Conservation (phyloP, 2,329 filamentous ascomycete species). For the Chalaropsis ovoidea region DNA sequence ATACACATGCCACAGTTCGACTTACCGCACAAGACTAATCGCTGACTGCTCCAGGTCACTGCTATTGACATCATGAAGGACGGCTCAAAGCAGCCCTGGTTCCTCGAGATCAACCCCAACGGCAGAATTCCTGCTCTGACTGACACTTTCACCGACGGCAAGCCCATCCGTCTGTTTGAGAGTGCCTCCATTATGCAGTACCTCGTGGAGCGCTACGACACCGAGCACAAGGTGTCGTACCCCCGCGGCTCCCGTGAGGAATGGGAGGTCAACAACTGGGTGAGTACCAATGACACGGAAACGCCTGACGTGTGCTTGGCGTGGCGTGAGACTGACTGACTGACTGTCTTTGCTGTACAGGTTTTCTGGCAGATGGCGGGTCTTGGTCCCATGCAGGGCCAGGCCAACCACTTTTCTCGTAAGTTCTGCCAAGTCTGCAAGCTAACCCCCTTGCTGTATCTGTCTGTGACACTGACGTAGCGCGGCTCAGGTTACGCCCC, state of each 20-base stretch:
- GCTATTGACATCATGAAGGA: constrained; percentile 15
- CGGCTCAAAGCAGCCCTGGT: constrained; percentile 55
- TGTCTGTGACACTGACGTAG: neutral
- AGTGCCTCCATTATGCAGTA: constrained; percentile 78
- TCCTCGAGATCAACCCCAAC: constrained; percentile 84
- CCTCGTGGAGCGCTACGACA: constrained; percentile 70
- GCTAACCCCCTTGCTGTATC: too few relatives aligned
- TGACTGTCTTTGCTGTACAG: constrained; percentile 32
- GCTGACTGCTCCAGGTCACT: constrained; percentile 20
- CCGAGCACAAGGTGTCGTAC: constrained; percentile 72
- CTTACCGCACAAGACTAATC: neutral
- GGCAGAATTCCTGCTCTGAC: constrained; percentile 82
- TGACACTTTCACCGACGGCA: constrained; percentile 64
- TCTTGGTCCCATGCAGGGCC: constrained; percentile 72
- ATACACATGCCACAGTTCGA: neutral
- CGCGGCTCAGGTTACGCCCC: constrained; percentile 55
- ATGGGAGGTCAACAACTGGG: constrained; percentile 73
- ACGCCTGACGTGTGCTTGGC: too few relatives aligned
- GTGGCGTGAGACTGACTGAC: neutral
- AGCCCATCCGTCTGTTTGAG: constrained; percentile 69
- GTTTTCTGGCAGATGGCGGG: constrained; percentile 69
- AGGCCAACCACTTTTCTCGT: constrained; percentile 74
- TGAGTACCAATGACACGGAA: constrained; percentile 30
- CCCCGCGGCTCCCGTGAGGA: constrained; percentile 61
- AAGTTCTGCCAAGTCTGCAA: constrained; percentile 27